Conservation (phyloP, 371 early-diverging fungal species). For the Rhizopus sp. region DNA sequence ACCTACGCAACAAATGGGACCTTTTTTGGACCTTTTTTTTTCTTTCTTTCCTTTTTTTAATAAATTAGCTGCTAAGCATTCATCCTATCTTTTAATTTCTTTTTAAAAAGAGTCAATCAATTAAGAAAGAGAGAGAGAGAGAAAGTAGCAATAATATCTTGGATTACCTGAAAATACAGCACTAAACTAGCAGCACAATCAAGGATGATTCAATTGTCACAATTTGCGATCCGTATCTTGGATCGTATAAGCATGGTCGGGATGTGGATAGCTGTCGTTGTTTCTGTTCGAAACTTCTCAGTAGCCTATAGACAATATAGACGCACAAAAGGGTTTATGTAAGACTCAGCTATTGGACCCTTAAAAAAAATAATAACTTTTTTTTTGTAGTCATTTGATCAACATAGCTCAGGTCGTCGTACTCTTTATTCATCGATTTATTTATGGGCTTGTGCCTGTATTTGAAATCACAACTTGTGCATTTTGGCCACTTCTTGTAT, state of each 20-base stretch:
- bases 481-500: conserved; percentile 46
- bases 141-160: neutral
- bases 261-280: conserved; percentile 41
- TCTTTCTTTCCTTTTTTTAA: too few relatives aligned
- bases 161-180: too few relatives aligned
- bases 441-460: conserved; percentile 46
- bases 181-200: neutral
- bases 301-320: conserved; percentile 42
- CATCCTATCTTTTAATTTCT: too few relatives aligned
- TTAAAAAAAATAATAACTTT: neutral
- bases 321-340: conserved; percentile 48
- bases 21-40: too few relatives aligned
- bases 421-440: conserved; percentile 40
- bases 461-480: conserved; percentile 46
- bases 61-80: too few relatives aligned
- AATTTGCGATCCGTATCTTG: conserved; percentile 38
- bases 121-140: too few relatives aligned
- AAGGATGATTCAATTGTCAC: conserved; percentile 36
- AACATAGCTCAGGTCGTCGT: conserved; percentile 44
- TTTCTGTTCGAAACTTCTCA: conserved; percentile 42
- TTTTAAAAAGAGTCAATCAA: too few relatives aligned
- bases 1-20: too few relatives aligned
- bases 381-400: conserved; percentile 35
- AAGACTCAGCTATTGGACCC: conserved; percentile 7
- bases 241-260: conserved; percentile 50